Evolutionary conservation across 2,329 filamentous ascomycete species (phyloP), one percentile per base, ranked within the genome.

Genomic region (Trichoderma sp.): DNA sequence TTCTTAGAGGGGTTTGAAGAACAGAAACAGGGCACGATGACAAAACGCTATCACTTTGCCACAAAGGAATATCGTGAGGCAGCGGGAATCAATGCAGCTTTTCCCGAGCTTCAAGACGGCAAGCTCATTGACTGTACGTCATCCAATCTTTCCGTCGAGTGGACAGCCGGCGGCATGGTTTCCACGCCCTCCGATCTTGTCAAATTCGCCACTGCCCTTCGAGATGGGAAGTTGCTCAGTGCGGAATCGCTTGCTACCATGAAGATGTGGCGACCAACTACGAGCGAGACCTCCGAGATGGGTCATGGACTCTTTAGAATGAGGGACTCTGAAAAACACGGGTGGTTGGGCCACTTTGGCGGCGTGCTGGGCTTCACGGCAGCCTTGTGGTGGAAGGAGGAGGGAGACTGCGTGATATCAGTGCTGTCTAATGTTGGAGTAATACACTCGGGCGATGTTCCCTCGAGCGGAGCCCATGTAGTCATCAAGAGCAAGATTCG

Each of bases 101-200:
- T 77, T 31, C 75, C 75, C 1, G 18, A 74, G 41, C 6, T 76
- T 21, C 35, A 71, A 14, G 60, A 63, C n/a, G 60, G 66, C 21
- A 73, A 65, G 29, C 64, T 77, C 24, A 60, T 77, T 14, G 76
- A 77, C 53, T 75, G 68, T 60, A 77, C 64, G 12, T n/a, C 35
- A n/a, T 75, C 76, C 18, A 77, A 77, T 41, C 33, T 77, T 31
- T 77, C 76, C 6, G 50, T 71, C 2, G 75, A 75, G 27, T 77
- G 76, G 76, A 65, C 71, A 35, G 76, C 76, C 18, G 76, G 76
- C n/a, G 72, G 69, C 31, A 77, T 77, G 45, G 24, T 77, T 38
- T 71, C 73, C 8, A 74, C 76, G 16, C 72, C 76, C 6, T 24
- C 68, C 6, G 76, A 77, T 60, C 74, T 77, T 16, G 41, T 75